phyloP scores from a whole-genome alignment of 2,329 filamentous ascomycete genomes.

The Fusarium beomiforme region DNA sequence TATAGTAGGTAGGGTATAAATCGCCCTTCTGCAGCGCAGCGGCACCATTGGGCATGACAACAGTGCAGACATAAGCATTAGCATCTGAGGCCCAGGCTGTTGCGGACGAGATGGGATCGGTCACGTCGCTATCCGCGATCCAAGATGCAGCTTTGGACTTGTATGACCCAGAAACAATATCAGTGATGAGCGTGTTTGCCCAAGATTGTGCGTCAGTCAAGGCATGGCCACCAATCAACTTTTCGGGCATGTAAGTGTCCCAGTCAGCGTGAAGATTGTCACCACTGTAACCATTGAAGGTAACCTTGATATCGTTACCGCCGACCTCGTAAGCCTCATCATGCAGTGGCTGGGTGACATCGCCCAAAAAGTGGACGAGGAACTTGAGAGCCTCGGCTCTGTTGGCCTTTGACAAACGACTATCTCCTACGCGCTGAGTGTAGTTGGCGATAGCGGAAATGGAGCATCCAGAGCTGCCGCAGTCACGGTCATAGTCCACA shows the following conservation, averaged over 20 bases:
- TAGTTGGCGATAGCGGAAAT: conserved; percentile 6
- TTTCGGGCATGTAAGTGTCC: conserved; percentile 7
- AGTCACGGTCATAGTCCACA: conserved; percentile 6
- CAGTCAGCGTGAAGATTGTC: conserved; percentile 5
- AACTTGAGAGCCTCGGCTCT: conserved; percentile 8
- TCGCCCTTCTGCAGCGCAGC: background rate
- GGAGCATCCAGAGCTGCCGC: conserved; percentile 1
- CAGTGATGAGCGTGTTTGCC: background rate
- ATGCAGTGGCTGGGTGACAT: background rate
- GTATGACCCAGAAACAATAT: background rate
- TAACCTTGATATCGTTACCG: conserved; percentile 3
- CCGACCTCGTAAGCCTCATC: conserved; percentile 3
- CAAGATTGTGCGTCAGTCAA: conserved; percentile 1
- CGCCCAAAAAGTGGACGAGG: background rate
- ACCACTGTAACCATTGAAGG: background rate
- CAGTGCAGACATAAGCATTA: background rate
- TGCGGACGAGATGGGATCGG: background rate
- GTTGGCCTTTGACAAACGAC: background rate
- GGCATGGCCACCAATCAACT: background rate
- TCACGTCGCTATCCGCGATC: background rate
- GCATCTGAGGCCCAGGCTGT: background rate
- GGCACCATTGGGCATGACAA: background rate
- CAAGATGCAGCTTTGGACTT: background rate
- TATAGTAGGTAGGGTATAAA: background rate
- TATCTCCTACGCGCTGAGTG: conserved; percentile 1